Base-by-base conservation (phyloP, 1,284 basidiomycete genomes). In the Marasmius fiardii region DNA sequence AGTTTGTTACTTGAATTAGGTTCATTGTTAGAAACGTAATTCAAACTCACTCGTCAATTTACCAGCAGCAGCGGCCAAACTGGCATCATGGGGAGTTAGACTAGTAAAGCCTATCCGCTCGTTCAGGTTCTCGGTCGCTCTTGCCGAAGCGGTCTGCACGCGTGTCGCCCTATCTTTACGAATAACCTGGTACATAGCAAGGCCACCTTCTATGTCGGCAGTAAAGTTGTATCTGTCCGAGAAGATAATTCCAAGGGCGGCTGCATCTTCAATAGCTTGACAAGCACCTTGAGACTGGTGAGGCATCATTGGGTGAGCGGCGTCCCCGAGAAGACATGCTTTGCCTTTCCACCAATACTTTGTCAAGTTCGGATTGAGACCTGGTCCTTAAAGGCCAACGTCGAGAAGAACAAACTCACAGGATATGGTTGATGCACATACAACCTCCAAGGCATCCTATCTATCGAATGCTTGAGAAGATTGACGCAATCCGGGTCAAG, bases 231-330 rank as follows among this genome's bases (percentile, higher is more conserved):
- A 67, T 41, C 66, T 64, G 24, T 58, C 52, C 6, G 69, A 71
- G 55, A 72, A 72, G 49, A 72, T 67, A 49, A 72, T 66, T 4
- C 71, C 69, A 3, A 72, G 65, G 2, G 70, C 69, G 1, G 65
- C 69, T 16, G 71, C 71, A 49, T 72, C 71, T 57, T 72, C 71
- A 50, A 71, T 69, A 1, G 69, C 70, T 51, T 69, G 67, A 54
- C 70, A 71, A 26, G 70, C 70, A 18, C 70, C 70, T 50, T 68
- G 68, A 18, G 67, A 68, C 54, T 68, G 67, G 52, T 70, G 68
- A 6, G 68, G 69, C 65, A 70, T 67, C 69, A 71, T 71, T 11
- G 67, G 68, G 44, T 72, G 70, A 2, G 68, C 69, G 18, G 68
- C 68, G 51, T 72, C 70, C 8, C 69, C 70, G 1, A 72, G 57